These are phyloP conservation scores for Sporopachydermia lactativora DNA, from an alignment of 805 yeast genomes.

Conservation along the genomic window DNA sequence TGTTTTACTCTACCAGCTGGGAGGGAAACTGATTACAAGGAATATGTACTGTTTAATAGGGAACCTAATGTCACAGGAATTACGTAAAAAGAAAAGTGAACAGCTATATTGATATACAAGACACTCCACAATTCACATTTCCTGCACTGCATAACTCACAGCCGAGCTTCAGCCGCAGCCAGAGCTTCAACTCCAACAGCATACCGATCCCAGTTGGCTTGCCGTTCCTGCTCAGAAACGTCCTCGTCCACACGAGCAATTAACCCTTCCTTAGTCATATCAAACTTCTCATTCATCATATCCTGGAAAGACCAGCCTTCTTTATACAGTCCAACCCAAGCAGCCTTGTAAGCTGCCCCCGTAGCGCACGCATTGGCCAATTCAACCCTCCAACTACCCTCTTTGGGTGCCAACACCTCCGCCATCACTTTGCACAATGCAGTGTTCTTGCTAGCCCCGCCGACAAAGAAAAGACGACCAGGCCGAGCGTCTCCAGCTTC, in stretches of 20 bases:
- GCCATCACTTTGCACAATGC: slow-evolving; percentile 60
- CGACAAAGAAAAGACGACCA: slow-evolving; percentile 63
- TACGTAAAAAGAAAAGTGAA: too few species aligned
- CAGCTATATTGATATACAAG: too few species aligned
- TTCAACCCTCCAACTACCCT: slow-evolving; percentile 58
- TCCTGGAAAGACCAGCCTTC: slow-evolving; percentile 21
- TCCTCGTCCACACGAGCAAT: slow-evolving; percentile 11
- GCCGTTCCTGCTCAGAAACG: slow-evolving; percentile 2
- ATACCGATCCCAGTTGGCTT: neutral
- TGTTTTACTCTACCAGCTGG: too few species aligned
- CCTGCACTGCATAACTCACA: too few species aligned
- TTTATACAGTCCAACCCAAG: slow-evolving; percentile 37
- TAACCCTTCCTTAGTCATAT: slow-evolving; percentile 21
- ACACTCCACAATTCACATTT: too few species aligned
- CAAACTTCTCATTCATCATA: slow-evolving; percentile 32
- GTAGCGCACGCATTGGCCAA: slow-evolving; percentile 84
- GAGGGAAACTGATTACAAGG: too few species aligned
- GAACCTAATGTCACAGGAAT: too few species aligned
- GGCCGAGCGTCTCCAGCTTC: slow-evolving; percentile 29
- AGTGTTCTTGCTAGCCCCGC: slow-evolving; percentile 69
- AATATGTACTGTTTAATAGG: too few species aligned
- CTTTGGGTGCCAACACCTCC: slow-evolving; percentile 48
- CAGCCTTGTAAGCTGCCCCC: slow-evolving; percentile 81
- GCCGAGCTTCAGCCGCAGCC: neutral
- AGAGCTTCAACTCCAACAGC: slow-evolving; percentile 1